Evolutionary conservation across 768 basidiomycete genomes (phyloP).

Genomic region (Cubamyces lactineus): DNA sequence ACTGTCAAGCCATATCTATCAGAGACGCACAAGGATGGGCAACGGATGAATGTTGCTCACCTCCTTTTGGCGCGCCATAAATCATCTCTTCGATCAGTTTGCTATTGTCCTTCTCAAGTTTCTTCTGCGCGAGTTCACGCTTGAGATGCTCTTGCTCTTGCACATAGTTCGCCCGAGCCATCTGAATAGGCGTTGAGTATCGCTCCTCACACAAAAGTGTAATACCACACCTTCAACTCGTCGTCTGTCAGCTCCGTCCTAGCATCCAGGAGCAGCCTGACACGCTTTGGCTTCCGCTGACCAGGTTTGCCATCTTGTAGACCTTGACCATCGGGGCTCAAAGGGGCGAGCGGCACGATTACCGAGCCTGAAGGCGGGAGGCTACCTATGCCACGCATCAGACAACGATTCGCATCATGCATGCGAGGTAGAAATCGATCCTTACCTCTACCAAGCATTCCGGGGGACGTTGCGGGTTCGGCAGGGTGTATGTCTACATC

Average conservation of each 20-base stretch:
- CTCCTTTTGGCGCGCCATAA: slow-evolving; percentile 64
- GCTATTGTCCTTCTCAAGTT: slow-evolving; percentile 55
- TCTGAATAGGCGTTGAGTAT: slow-evolving; percentile 38
- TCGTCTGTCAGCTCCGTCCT: slow-evolving; percentile 83
- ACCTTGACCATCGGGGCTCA: slow-evolving; percentile 19
- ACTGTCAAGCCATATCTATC: slow-evolving; percentile 44
- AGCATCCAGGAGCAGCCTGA: slow-evolving; percentile 64
- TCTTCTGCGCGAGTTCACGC: slow-evolving; percentile 54
- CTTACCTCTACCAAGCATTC: background rate
- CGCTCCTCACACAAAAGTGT: background rate
- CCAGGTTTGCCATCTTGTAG: background rate
- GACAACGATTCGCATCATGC: slow-evolving; percentile 22
- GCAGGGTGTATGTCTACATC: slow-evolving; percentile 16
- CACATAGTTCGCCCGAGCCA: slow-evolving; percentile 68
- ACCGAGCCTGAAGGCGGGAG: slow-evolving; percentile 25
- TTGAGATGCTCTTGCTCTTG: slow-evolving; percentile 60
- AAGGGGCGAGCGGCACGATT: slow-evolving; percentile 29
- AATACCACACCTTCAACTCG: slow-evolving; percentile 63
- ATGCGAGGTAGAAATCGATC: slow-evolving; percentile 22
- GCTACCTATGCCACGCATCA: slow-evolving; percentile 6
- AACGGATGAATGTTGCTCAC: slow-evolving; percentile 44
- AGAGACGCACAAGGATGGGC: background rate
- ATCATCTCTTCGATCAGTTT: slow-evolving; percentile 64
- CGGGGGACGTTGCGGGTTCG: slow-evolving; percentile 32
- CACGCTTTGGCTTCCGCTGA: slow-evolving; percentile 49